Percentiles rank a stretch among this genome's conserved stretches.
These are phyloP conservation scores for Exophiala alcalophila DNA, from an alignment of 2,329 filamentous ascomycete species.

Conservation along the genomic window DNA sequence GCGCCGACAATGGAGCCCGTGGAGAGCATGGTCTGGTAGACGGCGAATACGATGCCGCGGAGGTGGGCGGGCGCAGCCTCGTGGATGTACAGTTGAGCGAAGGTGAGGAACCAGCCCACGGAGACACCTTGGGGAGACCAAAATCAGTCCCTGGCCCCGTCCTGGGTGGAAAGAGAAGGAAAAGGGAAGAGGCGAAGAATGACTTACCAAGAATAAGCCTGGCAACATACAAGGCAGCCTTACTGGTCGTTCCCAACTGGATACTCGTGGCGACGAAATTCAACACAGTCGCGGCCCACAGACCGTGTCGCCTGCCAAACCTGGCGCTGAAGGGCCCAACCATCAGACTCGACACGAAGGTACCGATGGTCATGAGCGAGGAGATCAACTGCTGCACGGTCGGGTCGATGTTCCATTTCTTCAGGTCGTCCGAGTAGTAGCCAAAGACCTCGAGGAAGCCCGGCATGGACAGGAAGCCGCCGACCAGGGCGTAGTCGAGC, in stretches of 20 bases:
- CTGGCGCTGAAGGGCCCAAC: conserved; percentile 49
- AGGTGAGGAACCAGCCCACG: conserved; percentile 47
- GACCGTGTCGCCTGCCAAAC: conserved; percentile 46
- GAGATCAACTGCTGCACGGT: conserved; percentile 54
- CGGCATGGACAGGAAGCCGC: conserved; percentile 51
- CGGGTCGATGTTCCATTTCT: conserved; percentile 20
- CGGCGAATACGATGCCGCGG: conserved; percentile 47
- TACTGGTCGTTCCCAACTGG: conserved; percentile 44
- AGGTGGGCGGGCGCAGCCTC: conserved; percentile 50
- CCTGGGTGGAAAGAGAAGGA: too few relatives aligned
- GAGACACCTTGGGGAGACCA: conserved; percentile 35
- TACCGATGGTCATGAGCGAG: conserved; percentile 52
- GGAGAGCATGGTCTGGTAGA: conserved; percentile 35
- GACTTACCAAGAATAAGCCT: conserved; percentile 42
- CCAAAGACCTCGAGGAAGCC: conserved; percentile 53
- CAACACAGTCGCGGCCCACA: conserved; percentile 50
- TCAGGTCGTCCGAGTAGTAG: conserved; percentile 41
- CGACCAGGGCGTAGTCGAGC: conserved; percentile 48
- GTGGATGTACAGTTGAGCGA: conserved; percentile 49
- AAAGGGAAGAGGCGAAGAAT: not conserved
- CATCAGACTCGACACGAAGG: conserved; percentile 50
- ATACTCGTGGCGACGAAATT: conserved; percentile 46
- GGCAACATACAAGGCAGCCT: conserved; percentile 46
- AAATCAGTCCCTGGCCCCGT: conserved; percentile 6
- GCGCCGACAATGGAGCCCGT: conserved; percentile 23